A percentile compares a stretch with the other conserved stretches of the same genome.
phyloP scores from a whole-genome alignment of 2,329 filamentous ascomycete species.

The Zymoseptoria brevis region DNA sequence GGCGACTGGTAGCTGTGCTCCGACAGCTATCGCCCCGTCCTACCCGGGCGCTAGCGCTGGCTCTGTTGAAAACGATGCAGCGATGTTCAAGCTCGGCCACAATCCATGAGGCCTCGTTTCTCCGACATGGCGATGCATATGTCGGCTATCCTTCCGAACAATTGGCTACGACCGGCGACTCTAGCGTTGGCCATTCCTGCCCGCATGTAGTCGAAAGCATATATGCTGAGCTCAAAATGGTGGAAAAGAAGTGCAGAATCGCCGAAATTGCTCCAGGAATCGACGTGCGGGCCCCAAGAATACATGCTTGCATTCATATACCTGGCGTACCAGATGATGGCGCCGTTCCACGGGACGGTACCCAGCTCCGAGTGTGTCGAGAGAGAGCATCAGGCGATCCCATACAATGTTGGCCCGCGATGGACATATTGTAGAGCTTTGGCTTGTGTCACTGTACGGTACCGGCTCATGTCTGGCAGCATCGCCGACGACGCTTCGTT shows the following conservation, averaged over 20 bases:
- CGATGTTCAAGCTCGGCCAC: no score
- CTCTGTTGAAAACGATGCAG: no score
- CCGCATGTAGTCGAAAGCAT: no score
- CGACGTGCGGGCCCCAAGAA: slow-evolving; percentile 69
- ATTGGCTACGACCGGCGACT: no score
- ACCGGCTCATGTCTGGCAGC: neutral
- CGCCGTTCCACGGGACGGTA: slow-evolving; percentile 75
- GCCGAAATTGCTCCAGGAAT: slow-evolving; percentile 31
- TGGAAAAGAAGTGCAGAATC: no score
- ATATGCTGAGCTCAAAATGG: neutral
- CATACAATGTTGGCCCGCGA: slow-evolving; percentile 51
- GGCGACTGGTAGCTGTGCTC: neutral
- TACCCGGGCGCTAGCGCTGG: no score
- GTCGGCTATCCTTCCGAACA: neutral
- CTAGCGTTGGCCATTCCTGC: no score
- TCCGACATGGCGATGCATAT: neutral
- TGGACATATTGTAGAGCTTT: neutral
- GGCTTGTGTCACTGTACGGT: neutral
- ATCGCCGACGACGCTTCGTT: no score
- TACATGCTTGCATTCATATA: slow-evolving; percentile 92
- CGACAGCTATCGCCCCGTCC: no score
- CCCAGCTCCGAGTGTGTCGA: slow-evolving; percentile 77
- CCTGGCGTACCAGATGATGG: slow-evolving; percentile 82
- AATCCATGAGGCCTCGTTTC: no score
- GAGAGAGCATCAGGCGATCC: slow-evolving; percentile 80